Evolutionary conservation across 257 asterid genomes (phyloP), one percentile per base, ranked within the genome.

Genomic region (Gentiana dahurica): DNA sequence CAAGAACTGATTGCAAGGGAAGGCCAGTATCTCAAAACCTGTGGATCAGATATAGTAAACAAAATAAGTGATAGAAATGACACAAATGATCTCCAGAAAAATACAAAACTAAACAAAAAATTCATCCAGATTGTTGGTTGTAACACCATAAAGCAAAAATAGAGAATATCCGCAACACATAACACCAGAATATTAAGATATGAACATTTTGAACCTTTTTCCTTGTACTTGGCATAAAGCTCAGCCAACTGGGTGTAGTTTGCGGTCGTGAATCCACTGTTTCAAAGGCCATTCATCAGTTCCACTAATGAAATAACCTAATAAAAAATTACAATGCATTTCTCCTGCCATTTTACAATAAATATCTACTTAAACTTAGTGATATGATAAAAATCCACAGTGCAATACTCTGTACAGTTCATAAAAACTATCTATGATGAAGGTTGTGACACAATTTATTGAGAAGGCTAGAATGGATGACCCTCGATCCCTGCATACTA

Each of bases 1-100:
- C 79, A 86, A 61, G 82, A 90, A 90, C 61, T 90, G 97, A 54
- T 86, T 90, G 78, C 95, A 86, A 0, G 97, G 97, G 54, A 86
- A 89, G 15, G 94, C 97, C 83, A 86, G 71, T 67, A 89, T 75
- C 78, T 84, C 95, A 32, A 90, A 84, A 48, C 83, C 96, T 87
- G 61, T 54, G n/a, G 71, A 65, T 65, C 34, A 67, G 1, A 36
- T 24, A 55, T 51, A 2, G 3, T 24, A 62, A 49, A 35, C 24
- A 24, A 12, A 2, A 5, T 62, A 32, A 24, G 48, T 9, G 3
- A 12, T 24, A 24, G 13, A 33, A 8, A 48, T 13, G 2, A 11
- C 38, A 47, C 48, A 36, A 13, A 66, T 24, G 53, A 9, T 3
- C 2, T 8, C 45, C 49, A 37, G 39, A 55, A 38, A 8, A 60